phyloP scores from a whole-genome alignment of 106 monocot species.

The Xerophyta viscosa region DNA sequence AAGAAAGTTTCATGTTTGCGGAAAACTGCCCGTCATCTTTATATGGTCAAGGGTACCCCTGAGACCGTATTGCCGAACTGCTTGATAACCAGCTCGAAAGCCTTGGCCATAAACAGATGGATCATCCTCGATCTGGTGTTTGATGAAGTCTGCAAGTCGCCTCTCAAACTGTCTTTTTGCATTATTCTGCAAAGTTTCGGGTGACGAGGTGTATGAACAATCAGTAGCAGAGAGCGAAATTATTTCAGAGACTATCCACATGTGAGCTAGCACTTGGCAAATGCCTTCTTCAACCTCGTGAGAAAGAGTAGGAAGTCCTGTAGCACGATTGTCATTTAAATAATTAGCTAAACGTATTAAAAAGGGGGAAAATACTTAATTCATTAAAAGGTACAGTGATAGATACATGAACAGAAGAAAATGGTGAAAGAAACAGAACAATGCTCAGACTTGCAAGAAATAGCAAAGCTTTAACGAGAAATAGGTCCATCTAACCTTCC shows the following conservation, averaged over 20 bases:
- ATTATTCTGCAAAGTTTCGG: constrained; percentile 39
- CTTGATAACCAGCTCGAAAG: constrained; percentile 54
- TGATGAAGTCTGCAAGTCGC: constrained; percentile 63
- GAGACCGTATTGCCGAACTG: constrained; percentile 49
- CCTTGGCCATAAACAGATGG: constrained; percentile 67
- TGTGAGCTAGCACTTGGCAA: constrained; percentile 82
- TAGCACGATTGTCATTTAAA: neutral
- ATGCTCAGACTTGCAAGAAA: too few relatives aligned
- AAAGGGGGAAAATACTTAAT: neutral
- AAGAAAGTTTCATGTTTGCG: too few relatives aligned
- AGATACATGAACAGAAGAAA: too few relatives aligned
- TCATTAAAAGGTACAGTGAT: too few relatives aligned
- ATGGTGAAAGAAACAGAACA: too few relatives aligned
- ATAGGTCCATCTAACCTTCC: too few relatives aligned
- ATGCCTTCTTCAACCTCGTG: constrained; percentile 76
- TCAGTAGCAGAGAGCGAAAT: constrained; percentile 25
- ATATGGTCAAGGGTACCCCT: constrained; percentile 63
- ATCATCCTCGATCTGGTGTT: constrained; percentile 67
- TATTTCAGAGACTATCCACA: constrained; percentile 64
- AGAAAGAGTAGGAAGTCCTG: constrained; percentile 49
- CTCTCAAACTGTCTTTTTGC: constrained; percentile 44
- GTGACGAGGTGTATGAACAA: constrained; percentile 16
- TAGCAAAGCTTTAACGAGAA: too few relatives aligned
- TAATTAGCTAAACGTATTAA: neutral
- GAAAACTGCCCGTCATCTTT: constrained; percentile 54